Evolutionary conservation across 345 rosid species (phyloP), one percentile per base, ranked within the genome.

Genomic region (Conringia planisiliqua): DNA sequence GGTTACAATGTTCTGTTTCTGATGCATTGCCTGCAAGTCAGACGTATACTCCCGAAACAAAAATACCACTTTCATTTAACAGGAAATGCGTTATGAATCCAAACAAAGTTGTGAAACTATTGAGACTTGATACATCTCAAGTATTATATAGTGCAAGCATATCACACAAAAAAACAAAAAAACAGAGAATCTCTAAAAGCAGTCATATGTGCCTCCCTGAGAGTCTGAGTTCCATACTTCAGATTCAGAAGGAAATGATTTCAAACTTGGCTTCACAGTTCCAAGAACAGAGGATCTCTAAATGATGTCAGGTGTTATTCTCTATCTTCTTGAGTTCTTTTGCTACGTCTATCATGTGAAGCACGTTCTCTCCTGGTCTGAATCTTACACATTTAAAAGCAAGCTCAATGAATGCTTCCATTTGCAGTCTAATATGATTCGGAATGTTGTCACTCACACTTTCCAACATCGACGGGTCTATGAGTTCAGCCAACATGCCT

Each of bases 381-480:
- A 65, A 73, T 73, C 66, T 43, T 43, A 74, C 67, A 74, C 67
- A 74, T 66, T 42, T 57, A 5, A 74, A 66, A 56, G 78, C 66
- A 44, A 74, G 72, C 17, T 66, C 72, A 74, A 74, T 12, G 26
- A 74, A 66, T 14, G 72, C 66, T 66, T 56, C 65, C 78, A 66
- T 66, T 17, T 74, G 72, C 33, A 56, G 14, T 46, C 65, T 74
- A 36, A 17, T 10, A 43, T 10, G 36, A 13, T 73, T 4, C 0
- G 78, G n/a, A 26, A 65, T 56, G 10, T 52, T 3, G 7, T 12
- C 27, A 11, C 10, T 29, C 26, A 0, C 33, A 8, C 39, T 32
- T 2, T 66, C 59, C 32, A 74, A 46, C 66, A 66, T 47, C 16
- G 56, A 52, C 3, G 77, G 64, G 65, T 73, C 71, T 22, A 73